These are phyloP conservation scores for Syzygium malaccense DNA, from an alignment of 441 rosid species.

Conservation along the genomic window DNA sequence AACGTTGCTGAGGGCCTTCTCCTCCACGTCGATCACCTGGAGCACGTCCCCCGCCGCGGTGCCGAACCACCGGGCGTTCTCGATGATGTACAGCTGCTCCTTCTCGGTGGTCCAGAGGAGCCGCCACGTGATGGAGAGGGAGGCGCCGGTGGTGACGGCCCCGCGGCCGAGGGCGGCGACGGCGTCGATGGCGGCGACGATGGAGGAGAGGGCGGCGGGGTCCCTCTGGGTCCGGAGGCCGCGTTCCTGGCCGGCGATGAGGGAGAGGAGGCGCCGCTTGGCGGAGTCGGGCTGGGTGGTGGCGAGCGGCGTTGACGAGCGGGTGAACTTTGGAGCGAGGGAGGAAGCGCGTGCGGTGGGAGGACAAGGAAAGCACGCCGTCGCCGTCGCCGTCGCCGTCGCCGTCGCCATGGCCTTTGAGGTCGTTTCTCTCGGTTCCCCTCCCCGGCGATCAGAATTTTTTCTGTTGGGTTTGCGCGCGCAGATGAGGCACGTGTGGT, in stretches of 20 bases:
- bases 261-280: constrained; percentile 54
- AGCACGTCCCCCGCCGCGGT: constrained; percentile 74
- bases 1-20: constrained; percentile 51
- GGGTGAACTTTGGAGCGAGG: constrained; percentile 11
- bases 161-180: constrained; percentile 51
- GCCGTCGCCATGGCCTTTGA: background rate
- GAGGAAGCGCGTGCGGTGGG: constrained; percentile 6
- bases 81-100: constrained; percentile 86
- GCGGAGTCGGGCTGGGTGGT: constrained; percentile 35
- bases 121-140: constrained; percentile 84
- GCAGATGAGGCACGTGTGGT: constrained; percentile 1
- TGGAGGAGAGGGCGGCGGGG: constrained; percentile 38
- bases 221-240: constrained; percentile 80
- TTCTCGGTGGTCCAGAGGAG: constrained; percentile 94
- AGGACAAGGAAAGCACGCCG: background rate
- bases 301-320: constrained; percentile 33
- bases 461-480: background rate
- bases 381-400: background rate
- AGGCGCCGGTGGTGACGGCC: constrained; percentile 44
- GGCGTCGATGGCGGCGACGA: constrained; percentile 54
- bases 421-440: background rate
- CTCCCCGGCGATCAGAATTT: background rate
- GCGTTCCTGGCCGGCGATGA: constrained; percentile 76
- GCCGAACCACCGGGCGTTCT: constrained; percentile 69
- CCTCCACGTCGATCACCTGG: constrained; percentile 83